These are phyloP conservation scores for Sporothrix variecibatus DNA, from an alignment of 2,329 filamentous ascomycete genomes.

Conservation along the genomic window DNA sequence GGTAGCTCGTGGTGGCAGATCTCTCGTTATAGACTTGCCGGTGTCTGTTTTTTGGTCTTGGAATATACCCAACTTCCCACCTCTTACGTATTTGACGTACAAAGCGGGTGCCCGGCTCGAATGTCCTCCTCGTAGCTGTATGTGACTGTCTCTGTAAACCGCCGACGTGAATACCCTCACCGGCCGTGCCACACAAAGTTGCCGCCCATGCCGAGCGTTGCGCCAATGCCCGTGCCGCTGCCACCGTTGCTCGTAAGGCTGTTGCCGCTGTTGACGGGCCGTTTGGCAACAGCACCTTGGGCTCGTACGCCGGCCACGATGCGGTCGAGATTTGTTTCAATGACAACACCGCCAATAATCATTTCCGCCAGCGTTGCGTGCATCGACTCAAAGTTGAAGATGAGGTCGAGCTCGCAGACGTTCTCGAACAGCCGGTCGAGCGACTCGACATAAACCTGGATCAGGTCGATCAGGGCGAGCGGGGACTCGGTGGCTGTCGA, in stretches of 20 bases:
- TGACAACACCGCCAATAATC: constrained; percentile 91
- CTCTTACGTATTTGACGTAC: not conserved
- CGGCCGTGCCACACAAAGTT: constrained; percentile 58
- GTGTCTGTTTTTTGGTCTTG: constrained; percentile 5
- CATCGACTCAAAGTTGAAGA: constrained; percentile 98
- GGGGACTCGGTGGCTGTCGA: constrained; percentile 95
- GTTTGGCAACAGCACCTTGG: constrained; percentile 75
- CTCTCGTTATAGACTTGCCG: not conserved
- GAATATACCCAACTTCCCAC: constrained; percentile 17
- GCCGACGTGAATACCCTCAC: constrained; percentile 30
- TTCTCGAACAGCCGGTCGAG: constrained; percentile 96
- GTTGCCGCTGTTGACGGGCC: constrained; percentile 71
- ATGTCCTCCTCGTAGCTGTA: not conserved
- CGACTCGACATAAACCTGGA: constrained; percentile 97
- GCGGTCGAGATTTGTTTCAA: constrained; percentile 86
- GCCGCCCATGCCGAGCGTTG: constrained; percentile 57
- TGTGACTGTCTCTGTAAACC: not conserved
- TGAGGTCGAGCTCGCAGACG: constrained; percentile 95
- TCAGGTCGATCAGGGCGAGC: constrained; percentile 90
- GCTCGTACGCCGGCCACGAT: constrained; percentile 82
- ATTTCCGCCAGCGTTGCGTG: constrained; percentile 91
- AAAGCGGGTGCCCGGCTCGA: not conserved
- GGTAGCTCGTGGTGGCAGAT: not conserved
- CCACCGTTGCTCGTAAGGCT: constrained; percentile 37
- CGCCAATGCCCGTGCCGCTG: constrained; percentile 52